These are phyloP conservation scores for Corymbia calophylla DNA, from an alignment of 441 rosid genomes.

Conservation along the genomic window DNA sequence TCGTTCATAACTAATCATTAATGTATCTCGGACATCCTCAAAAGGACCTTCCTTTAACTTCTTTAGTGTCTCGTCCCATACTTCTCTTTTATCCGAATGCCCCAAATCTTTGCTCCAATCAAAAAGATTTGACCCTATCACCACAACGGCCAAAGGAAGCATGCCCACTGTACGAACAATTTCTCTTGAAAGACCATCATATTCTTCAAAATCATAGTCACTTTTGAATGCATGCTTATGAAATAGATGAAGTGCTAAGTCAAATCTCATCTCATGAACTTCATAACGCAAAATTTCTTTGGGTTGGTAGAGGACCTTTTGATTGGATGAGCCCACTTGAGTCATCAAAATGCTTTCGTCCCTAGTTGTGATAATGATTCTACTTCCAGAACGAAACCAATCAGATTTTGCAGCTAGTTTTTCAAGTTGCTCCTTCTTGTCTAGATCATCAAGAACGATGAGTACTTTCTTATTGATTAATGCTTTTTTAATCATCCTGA, in stretches of 20 bases:
- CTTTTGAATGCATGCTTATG: not conserved
- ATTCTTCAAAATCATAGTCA: not conserved
- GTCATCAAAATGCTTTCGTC: not conserved
- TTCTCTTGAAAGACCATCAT: not conserved
- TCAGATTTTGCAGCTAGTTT: not conserved
- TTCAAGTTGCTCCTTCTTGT: not conserved
- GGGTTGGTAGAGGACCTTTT: not conserved
- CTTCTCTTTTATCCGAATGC: not conserved
- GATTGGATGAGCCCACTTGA: not conserved
- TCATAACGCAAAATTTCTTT: not conserved
- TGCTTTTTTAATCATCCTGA: accelerated
- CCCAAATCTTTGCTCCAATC: not conserved
- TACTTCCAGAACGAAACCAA: accelerated
- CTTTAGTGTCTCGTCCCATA: not conserved
- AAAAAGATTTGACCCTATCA: not conserved
- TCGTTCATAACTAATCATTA: not conserved
- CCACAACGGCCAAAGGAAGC: not conserved
- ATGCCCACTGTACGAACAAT: not conserved
- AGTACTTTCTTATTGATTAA: not conserved
- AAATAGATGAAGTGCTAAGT: not conserved
- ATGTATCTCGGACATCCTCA: not conserved
- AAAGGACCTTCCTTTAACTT: not conserved
- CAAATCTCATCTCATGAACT: not conserved
- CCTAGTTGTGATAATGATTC: not conserved
- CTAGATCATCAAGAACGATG: not conserved